Conservation (phyloP, 192 early-diverging fungal genomes). For the Umbelopsis isabellina region DNA sequence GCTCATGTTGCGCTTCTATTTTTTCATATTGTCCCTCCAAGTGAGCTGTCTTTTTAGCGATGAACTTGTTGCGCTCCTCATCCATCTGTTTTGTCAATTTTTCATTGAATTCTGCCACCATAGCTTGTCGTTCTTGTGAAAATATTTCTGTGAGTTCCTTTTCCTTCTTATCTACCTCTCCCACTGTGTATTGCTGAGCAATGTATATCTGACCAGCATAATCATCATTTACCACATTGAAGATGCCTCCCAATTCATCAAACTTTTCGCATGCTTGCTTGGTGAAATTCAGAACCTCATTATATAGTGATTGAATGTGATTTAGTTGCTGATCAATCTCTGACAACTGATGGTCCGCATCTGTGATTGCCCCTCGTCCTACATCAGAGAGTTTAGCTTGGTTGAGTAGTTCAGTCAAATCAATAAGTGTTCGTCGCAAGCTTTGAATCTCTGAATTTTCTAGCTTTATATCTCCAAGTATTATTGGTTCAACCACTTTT, state of each 20-base stretch:
- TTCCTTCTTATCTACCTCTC: constrained; percentile 50
- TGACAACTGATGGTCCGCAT: neutral
- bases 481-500: neutral
- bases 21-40: constrained; percentile 65
- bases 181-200: constrained; percentile 47
- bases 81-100: constrained; percentile 21
- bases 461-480: neutral
- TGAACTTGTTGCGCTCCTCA: constrained; percentile 21
- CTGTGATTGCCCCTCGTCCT: neutral
- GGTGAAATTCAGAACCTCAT: neutral
- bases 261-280: neutral
- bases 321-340: neutral
- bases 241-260: neutral
- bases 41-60: constrained; percentile 53
- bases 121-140: constrained; percentile 14
- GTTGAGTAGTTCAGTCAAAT: neutral
- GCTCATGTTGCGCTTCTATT: constrained; percentile 73
- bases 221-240: constrained; percentile 4
- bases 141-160: constrained; percentile 49
- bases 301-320: neutral
- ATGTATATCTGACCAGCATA: constrained; percentile 42
- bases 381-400: neutral
- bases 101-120: constrained; percentile 13
- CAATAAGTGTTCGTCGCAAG: neutral
- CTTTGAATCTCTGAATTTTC: neutral